Evolutionary conservation across 2,329 filamentous ascomycete species (phyloP).

Genomic region (Pseudogymnoascus sp.): DNA sequence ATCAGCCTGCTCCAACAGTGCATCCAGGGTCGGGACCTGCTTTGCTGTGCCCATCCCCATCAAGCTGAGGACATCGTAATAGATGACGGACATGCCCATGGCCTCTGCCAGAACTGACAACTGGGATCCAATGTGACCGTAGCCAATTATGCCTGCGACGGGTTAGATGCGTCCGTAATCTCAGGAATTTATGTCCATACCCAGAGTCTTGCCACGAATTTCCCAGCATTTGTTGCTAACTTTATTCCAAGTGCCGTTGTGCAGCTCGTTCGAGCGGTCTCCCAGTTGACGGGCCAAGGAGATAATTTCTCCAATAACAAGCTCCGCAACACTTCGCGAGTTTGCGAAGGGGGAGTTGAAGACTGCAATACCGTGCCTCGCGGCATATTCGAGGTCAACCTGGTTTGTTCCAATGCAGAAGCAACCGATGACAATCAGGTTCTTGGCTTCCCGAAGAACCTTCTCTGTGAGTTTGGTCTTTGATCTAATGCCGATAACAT

Average conservation of each 20-base stretch:
- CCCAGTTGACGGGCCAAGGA: constrained; percentile 82
- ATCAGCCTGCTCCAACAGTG: constrained; percentile 70
- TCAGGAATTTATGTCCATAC: constrained; percentile 33
- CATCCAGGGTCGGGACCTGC: constrained; percentile 71
- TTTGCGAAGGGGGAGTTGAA: constrained; percentile 99
- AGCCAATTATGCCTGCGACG: constrained; percentile 71
- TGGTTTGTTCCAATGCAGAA: constrained; percentile 99
- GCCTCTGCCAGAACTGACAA: constrained; percentile 90
- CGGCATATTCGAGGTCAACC: constrained; percentile 78
- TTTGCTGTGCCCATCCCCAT: constrained; percentile 87
- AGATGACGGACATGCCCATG: constrained; percentile 97
- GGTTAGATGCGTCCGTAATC: constrained; percentile 10
- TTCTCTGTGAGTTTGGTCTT: constrained; percentile 90
- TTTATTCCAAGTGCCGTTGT: constrained; percentile 95
- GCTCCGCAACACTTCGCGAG: constrained; percentile 90
- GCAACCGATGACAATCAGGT: constrained; percentile 90
- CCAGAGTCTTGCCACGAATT: constrained; percentile 92
- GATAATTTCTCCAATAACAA: constrained; percentile 93
- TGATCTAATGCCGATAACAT: constrained; percentile 95
- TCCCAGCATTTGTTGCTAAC: constrained; percentile 97
- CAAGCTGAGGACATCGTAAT: constrained; percentile 88
- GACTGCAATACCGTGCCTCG: constrained; percentile 80
- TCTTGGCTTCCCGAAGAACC: constrained; percentile 82
- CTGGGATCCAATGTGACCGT: constrained; percentile 95
- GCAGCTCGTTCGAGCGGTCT: constrained; percentile 90